Conservation (phyloP, 148 eudicot genomes). For the Gaultheria prostrata region DNA sequence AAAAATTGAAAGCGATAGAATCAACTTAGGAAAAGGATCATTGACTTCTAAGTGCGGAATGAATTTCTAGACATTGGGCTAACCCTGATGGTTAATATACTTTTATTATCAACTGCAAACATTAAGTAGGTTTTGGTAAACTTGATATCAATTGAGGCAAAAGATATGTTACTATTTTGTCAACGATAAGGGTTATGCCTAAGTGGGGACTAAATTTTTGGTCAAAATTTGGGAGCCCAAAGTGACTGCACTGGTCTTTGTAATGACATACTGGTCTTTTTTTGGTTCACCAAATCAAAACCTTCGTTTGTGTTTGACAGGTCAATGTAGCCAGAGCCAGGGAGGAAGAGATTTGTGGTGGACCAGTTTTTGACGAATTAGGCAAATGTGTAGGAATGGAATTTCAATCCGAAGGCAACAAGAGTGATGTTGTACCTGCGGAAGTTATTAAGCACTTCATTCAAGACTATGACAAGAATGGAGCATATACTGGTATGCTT, state of each 20-base stretch:
- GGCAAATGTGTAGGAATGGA: not conserved
- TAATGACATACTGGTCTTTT: not conserved
- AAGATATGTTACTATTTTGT: not conserved
- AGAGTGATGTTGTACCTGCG: not conserved
- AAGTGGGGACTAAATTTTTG: too few species aligned
- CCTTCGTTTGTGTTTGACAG: not conserved
- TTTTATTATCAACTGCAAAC: not conserved
- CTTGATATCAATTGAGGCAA: too few species aligned
- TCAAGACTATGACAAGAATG: conserved; percentile 3
- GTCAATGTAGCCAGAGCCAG: not conserved
- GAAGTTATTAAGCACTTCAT: not conserved
- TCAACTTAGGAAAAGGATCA: not conserved
- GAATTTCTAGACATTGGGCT: not conserved
- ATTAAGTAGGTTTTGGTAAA: not conserved
- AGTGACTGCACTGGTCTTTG: not conserved
- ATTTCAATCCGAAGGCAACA: not conserved
- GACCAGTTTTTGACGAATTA: not conserved
- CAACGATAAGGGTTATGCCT: not conserved
- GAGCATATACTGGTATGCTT: not conserved
- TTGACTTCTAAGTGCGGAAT: not conserved
- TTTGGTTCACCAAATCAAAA: not conserved
- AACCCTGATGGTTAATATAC: not conserved
- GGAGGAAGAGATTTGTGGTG: not conserved
- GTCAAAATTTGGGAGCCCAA: not conserved
- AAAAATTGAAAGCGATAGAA: too few species aligned